Conservation (phyloP, 1,284 basidiomycete genomes). For the Ganoderma meredithae region DNA sequence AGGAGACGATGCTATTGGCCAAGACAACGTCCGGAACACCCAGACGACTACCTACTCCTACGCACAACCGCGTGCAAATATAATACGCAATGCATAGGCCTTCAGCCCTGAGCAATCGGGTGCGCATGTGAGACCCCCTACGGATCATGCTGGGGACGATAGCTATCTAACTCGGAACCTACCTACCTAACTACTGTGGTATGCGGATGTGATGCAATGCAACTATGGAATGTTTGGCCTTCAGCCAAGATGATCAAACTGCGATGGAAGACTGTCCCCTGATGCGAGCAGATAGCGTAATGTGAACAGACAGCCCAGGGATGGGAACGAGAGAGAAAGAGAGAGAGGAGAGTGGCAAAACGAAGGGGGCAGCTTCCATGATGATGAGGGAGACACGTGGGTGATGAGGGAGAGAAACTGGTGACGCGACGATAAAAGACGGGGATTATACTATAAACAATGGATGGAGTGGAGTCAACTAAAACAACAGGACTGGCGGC, state of each 20-base stretch:
- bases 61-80: slow-evolving; percentile 40
- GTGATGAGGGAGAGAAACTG: slow-evolving; percentile 12
- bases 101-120: slow-evolving; percentile 35
- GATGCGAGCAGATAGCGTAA: slow-evolving; percentile 30
- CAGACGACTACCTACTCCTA: slow-evolving; percentile 27
- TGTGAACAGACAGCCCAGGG: slow-evolving; percentile 22
- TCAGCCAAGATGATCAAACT: slow-evolving; percentile 35
- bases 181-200: slow-evolving; percentile 26
- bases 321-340: slow-evolving; percentile 9
- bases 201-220: slow-evolving; percentile 25
- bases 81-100: slow-evolving; percentile 44
- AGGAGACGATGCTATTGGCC: slow-evolving; percentile 5
- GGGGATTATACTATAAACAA: slow-evolving; percentile 5
- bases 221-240: slow-evolving; percentile 37
- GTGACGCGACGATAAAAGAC: slow-evolving; percentile 24
- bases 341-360: background rate
- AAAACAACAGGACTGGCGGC: slow-evolving; percentile 21
- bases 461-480: slow-evolving; percentile 11
- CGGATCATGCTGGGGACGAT: slow-evolving; percentile 14
- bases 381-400: slow-evolving; percentile 7
- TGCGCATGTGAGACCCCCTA: slow-evolving; percentile 9
- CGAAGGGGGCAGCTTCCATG: slow-evolving; percentile 13
- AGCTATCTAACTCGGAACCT: slow-evolving; percentile 32
- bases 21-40: background rate
- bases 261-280: slow-evolving; percentile 26